These are phyloP conservation scores for Diospyros lotus DNA, from an alignment of 148 eudicot species.

Conservation along the genomic window DNA sequence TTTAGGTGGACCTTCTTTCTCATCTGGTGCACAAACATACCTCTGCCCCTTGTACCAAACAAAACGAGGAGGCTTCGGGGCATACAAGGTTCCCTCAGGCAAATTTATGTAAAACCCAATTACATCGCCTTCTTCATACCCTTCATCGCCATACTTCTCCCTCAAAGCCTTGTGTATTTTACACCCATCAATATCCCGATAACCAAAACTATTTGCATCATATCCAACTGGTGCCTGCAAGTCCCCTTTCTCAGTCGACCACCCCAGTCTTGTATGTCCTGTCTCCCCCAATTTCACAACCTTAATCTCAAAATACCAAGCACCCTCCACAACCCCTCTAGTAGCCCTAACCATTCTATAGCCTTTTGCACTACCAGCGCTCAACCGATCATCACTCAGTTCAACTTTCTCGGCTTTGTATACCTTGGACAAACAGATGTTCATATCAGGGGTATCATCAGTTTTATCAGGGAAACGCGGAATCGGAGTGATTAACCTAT, in stretches of 20 bases:
- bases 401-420: constrained; percentile 95
- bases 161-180: constrained; percentile 94
- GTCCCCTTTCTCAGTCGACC: constrained; percentile 94
- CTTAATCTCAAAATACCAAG: constrained; percentile 91
- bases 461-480: constrained; percentile 69
- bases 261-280: constrained; percentile 89
- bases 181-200: constrained; percentile 93
- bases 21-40: constrained; percentile 60
- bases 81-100: constrained; percentile 68
- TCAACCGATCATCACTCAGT: constrained; percentile 74
- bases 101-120: constrained; percentile 88
- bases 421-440: constrained; percentile 69
- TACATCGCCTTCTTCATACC: constrained; percentile 89
- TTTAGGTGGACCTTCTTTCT: constrained; percentile 81
- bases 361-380: constrained; percentile 82
- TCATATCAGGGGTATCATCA: constrained; percentile 57
- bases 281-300: constrained; percentile 72
- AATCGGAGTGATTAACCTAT: constrained; percentile 56
- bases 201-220: constrained; percentile 87
- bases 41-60: constrained; percentile 85
- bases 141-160: constrained; percentile 83
- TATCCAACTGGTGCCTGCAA: constrained; percentile 98
- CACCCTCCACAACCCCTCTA: constrained; percentile 74
- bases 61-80: constrained; percentile 55
- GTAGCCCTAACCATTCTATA: constrained; percentile 99